Evolutionary conservation across 306 rosid genomes (phyloP).

Genomic region (barrel medic (Medicago truncatula)): DNA sequence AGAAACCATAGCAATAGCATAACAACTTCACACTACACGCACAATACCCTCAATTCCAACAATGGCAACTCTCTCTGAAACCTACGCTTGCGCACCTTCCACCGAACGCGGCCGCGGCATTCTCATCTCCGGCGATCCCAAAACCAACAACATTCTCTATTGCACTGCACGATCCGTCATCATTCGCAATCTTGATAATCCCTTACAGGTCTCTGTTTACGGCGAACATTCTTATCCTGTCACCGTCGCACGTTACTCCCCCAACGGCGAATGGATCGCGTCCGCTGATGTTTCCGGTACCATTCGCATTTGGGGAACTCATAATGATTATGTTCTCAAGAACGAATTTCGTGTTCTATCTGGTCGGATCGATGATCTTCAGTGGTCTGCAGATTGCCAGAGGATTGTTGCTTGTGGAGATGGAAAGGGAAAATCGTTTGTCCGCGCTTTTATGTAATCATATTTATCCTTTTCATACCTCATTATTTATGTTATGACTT

Average conservation of each 20-base stretch:
- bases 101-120: constrained; percentile 96
- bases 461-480: neutral
- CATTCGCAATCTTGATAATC: constrained; percentile 77
- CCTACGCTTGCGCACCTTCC: constrained; percentile 80
- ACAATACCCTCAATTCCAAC: constrained; percentile 1
- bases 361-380: constrained; percentile 92
- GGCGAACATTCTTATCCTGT: constrained; percentile 89
- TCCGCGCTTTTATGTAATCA: constrained; percentile 81
- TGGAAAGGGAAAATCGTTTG: constrained; percentile 95
- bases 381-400: constrained; percentile 87
- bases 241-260: constrained; percentile 89
- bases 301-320: constrained; percentile 91
- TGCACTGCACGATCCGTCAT: constrained; percentile 91
- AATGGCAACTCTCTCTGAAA: constrained; percentile 61
- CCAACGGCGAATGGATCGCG: constrained; percentile 98
- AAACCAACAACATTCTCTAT: constrained; percentile 74
- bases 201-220: constrained; percentile 77
- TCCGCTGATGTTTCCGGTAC: constrained; percentile 90
- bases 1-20: neutral
- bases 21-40: neutral
- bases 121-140: constrained; percentile 86
- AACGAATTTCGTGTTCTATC: constrained; percentile 87
- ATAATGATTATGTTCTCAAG: constrained; percentile 74
- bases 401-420: constrained; percentile 93
- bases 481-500: neutral